Evolutionary conservation across 2,329 filamentous ascomycete genomes (phyloP), one percentile per base, ranked within the genome.

Genomic region (Xylaria sp.): DNA sequence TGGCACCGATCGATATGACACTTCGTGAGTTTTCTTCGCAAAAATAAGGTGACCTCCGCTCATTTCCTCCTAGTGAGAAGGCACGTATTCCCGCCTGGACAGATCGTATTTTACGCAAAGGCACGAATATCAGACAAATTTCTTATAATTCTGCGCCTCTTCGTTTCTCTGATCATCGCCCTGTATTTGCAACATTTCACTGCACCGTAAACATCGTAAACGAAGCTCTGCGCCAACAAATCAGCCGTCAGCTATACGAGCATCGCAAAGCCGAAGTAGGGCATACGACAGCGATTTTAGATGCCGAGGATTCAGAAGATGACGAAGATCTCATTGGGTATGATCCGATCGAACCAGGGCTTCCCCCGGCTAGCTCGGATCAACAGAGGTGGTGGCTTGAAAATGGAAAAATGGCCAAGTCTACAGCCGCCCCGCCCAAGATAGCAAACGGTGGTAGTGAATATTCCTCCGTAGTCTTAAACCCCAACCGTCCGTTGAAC

Each of bases 41-140:
- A 18, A 32, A 1, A 18, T n/a, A 25, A 4, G 1, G 18, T 44
- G 23, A 3, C 47, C 29, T 40, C 47, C 59, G 61, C 79, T 84
- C 67, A 85, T 71, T 40, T n/a, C 37, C 4, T n/a, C 55, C 16
- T 60, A 92, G 91, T 58, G 95, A 98, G 76, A 99, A 99, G 79
- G 90, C 91, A 63, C 91, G 96, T 18, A 98, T 98, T 70, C 96
- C 96, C 2, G 96, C 96, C 0, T 99, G 96, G 96, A 98, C 94
- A 69, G 96, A 99, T 80, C 92, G 96, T 44, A 92, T 99, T 54
- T 83, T 99, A 9, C 91, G 93, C 68, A 97, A 94, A 81, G 96
- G 96, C 8, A 84, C 88, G 68, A 94, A 93, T 73, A 86, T 99
- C 42, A 90, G 90, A 50, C 96, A 98, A 78, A 84, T 92, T 12